Evolutionary conservation across 2,329 filamentous ascomycete genomes (phyloP).

Genomic region (Blastomyces gilchristii): DNA sequence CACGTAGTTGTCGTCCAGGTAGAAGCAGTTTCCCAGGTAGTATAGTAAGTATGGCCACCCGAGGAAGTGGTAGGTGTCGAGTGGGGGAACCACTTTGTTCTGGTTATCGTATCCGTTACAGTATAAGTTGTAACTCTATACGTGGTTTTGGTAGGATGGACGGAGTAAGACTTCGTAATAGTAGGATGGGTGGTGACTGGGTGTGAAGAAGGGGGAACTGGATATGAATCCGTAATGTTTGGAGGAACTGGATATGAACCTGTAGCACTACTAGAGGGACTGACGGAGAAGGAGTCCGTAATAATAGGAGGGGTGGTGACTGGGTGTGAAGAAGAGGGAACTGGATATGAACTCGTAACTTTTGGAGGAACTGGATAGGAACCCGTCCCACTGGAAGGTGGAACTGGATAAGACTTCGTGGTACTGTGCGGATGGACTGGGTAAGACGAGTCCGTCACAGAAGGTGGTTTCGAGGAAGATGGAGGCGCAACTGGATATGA

Average conservation of each 20-base stretch:
- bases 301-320: not conserved
- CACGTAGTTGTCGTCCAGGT: constrained; percentile 24
- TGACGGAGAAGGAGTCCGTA: not conserved
- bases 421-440: not conserved
- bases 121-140: too few relatives aligned
- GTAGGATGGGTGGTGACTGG: too few relatives aligned
- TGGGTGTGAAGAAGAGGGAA: not conserved
- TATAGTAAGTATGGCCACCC: constrained; percentile 25
- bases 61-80: constrained; percentile 24
- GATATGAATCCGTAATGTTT: not conserved
- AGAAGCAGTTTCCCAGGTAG: constrained; percentile 25
- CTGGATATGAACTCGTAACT: not conserved
- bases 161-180: not conserved
- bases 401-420: not conserved
- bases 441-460: not conserved
- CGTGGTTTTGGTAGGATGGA: too few relatives aligned
- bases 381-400: not conserved
- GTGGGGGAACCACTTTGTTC: constrained; percentile 26
- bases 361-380: not conserved
- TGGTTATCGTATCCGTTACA: constrained; percentile 20
- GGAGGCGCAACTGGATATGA: not conserved
- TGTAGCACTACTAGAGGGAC: not conserved
- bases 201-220: not conserved
- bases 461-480: not conserved
- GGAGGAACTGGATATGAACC: not conserved